Evolutionary conservation across 495 filamentous ascomycete species (phyloP).

Genomic region (Rusavskia elegans): DNA sequence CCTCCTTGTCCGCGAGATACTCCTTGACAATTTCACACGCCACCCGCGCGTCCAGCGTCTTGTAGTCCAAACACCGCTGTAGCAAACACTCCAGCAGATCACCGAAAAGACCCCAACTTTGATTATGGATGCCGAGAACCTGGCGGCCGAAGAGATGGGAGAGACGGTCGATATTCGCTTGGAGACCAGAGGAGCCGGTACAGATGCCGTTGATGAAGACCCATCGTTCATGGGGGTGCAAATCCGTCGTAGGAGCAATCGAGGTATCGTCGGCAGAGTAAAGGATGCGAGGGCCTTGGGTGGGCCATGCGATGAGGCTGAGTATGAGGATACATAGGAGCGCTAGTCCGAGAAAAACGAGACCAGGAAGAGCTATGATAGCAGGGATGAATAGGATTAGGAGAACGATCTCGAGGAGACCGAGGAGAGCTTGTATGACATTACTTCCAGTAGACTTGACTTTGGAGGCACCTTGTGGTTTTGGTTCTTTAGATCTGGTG

Average conservation of each 20-base stretch:
- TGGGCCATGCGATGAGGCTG: slow-evolving; percentile 4
- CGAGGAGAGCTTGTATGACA: slow-evolving; percentile 8
- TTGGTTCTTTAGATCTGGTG: not conserved
- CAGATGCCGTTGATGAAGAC: slow-evolving; percentile 59
- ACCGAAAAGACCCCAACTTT: slow-evolving; percentile 56
- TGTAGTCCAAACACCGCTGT: slow-evolving; percentile 60
- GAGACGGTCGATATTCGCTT: slow-evolving; percentile 55
- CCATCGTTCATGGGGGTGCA: slow-evolving; percentile 46
- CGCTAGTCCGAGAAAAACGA: slow-evolving; percentile 1
- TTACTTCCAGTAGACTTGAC: not conserved
- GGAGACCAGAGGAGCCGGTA: slow-evolving; percentile 43
- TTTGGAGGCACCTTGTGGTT: too few species aligned
- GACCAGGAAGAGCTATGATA: slow-evolving; percentile 8
- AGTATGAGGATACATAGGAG: not conserved
- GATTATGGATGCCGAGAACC: slow-evolving; percentile 70
- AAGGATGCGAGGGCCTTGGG: slow-evolving; percentile 7
- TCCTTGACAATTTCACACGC: slow-evolving; percentile 38
- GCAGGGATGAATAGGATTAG: slow-evolving; percentile 4
- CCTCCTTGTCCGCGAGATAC: slow-evolving; percentile 36
- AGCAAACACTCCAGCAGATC: slow-evolving; percentile 64
- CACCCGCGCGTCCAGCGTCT: slow-evolving; percentile 50
- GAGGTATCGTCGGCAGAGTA: slow-evolving; percentile 5
- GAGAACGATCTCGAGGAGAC: slow-evolving; percentile 4
- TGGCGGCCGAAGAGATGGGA: slow-evolving; percentile 59
- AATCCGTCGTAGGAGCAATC: not conserved